Base-by-base conservation (phyloP, 2,329 filamentous ascomycete genomes). In the Aspergillus ruber region DNA sequence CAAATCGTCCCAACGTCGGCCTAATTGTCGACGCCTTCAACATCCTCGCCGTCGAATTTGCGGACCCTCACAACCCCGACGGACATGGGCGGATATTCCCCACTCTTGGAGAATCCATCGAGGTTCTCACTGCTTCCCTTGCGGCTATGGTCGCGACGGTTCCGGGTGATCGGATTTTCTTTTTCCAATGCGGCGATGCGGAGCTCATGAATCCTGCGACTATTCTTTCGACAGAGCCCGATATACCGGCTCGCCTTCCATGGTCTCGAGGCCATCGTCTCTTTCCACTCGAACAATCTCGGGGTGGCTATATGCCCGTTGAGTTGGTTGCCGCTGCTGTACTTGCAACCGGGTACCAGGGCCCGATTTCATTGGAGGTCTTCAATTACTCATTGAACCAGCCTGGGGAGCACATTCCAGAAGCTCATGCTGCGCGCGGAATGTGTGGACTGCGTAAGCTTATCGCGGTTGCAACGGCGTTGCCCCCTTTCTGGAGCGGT, bases 1-100 rank as follows among this genome's bases (percentile, higher is more conserved):
- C 64, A 6, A 65, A 65, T 42, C 57, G 62, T 1, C 46, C 49
- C 0, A 66, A 66, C 46, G 62, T 66, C 0, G 64, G 64, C 1
- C 43, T 66, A 38, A 56, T 66, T n/a, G 15, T 66, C 2, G 64
- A 66, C 45, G 56, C 63, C 0, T 66, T 66, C 43, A 64, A 66
- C 42, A 48, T 66, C 2, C 52, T 66, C 1, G 63, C 61, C 1
- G 64, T 64, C 9, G 63, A 66, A 35, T 66, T 57, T 44, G 64
- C 64, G 3, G 56, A 66, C 42, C 63, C 62, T 1, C 60, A 60
- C 35, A 60, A 65, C 38, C 53, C 55, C 1, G 60, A 45, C 0
- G 60, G 60, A 1, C 62, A 65, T 47, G 64, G 63, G 1, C 53
- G 63, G 9, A 50, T 65, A 1, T 62, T 60, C 39, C 18, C 58